These are phyloP conservation scores for Anthoceros angustus DNA, from an alignment of 225 moss, liverwort and hornwort species.

Conservation along the genomic window DNA sequence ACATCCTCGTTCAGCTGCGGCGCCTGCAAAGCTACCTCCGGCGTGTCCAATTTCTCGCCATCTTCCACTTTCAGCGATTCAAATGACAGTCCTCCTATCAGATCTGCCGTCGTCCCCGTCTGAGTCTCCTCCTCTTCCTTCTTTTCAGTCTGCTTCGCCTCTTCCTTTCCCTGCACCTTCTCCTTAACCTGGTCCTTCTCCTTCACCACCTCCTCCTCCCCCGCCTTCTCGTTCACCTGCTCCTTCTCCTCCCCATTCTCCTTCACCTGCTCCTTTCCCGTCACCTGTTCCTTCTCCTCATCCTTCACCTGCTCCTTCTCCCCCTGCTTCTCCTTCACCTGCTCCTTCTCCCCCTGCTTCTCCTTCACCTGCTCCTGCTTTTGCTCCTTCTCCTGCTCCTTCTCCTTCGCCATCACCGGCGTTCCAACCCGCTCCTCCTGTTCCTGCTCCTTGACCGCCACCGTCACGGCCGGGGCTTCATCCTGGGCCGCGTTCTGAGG, in stretches of 20 bases:
- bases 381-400: neutral
- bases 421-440: neutral
- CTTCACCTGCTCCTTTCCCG: neutral
- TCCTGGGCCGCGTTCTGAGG: no score
- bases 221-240: neutral
- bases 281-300: neutral
- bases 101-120: neutral
- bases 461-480: no score
- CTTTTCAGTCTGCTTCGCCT: no score
- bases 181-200: no score
- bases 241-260: neutral
- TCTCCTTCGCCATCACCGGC: neutral
- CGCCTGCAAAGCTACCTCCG: constrained; percentile 34
- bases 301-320: neutral
- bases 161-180: no score
- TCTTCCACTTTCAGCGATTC: constrained; percentile 31
- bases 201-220: neutral
- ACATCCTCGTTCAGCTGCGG: constrained; percentile 32
- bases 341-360: neutral
- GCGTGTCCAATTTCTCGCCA: constrained; percentile 31
- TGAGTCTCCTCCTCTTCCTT: no score
- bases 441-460: neutral
- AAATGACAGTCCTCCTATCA: constrained; percentile 13
- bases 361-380: neutral
- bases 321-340: neutral